These are phyloP conservation scores for Ophiostoma sp. DNA, from an alignment of 2,329 filamentous ascomycete species.

Conservation along the genomic window DNA sequence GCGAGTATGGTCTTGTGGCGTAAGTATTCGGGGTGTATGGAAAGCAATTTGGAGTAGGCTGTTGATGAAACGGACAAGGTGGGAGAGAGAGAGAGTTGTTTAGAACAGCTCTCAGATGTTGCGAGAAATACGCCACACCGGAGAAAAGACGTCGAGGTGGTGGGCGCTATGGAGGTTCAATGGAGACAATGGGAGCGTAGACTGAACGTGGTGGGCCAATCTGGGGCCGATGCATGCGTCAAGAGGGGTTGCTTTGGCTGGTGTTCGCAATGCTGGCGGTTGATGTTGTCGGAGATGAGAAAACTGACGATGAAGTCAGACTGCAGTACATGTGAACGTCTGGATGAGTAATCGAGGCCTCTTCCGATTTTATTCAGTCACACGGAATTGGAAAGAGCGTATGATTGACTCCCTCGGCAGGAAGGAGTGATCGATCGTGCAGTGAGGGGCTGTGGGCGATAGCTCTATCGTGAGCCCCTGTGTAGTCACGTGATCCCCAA, in stretches of 20 bases:
- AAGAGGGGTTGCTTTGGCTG: not conserved
- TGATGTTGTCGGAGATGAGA: not conserved
- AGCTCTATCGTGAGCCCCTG: not conserved
- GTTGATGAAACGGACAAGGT: not conserved
- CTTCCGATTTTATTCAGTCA: not conserved
- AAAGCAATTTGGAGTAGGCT: not conserved
- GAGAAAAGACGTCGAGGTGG: not conserved
- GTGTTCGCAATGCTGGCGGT: not conserved
- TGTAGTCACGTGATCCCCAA: constrained; percentile 3
- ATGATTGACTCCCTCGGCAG: not conserved
- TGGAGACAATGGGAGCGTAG: constrained; percentile 4
- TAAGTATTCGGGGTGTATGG: not conserved
- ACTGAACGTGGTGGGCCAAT: constrained; percentile 13
- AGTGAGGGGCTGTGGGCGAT: not conserved
- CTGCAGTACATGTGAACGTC: not conserved
- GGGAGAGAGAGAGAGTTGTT: constrained; percentile 4
- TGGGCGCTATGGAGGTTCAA: constrained; percentile 11
- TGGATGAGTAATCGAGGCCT: not conserved
- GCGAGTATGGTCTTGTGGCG: not conserved
- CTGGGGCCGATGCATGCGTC: constrained; percentile 13
- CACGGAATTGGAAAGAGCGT: not conserved
- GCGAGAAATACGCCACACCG: not conserved
- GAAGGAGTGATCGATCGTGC: not conserved
- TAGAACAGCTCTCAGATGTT: not conserved
- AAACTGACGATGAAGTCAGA: not conserved